Percentiles rank a stretch among this genome's conserved stretches.
Conservation (phyloP, 805 yeast genomes). For the Ogataea saltuana region DNA sequence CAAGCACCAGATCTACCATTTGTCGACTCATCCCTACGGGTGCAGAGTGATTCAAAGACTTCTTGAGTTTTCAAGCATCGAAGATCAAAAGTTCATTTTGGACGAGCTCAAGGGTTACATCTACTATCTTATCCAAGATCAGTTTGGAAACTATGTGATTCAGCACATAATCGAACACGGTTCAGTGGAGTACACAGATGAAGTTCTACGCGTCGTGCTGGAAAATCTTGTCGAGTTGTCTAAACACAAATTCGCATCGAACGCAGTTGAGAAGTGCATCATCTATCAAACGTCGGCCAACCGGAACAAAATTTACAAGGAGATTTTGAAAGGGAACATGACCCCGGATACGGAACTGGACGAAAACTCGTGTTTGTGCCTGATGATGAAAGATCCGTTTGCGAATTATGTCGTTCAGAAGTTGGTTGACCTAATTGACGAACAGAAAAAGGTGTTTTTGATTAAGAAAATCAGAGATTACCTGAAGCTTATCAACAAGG, state of each 20-base stretch:
- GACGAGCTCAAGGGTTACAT: conserved; percentile 71
- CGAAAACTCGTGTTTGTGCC: conserved; percentile 71
- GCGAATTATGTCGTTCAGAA: conserved; percentile 98
- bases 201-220: conserved; percentile 65
- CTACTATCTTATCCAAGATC: conserved; percentile 84
- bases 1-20: conserved; percentile 69
- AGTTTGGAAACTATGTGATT: conserved; percentile 96
- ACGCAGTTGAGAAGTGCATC: conserved; percentile 94
- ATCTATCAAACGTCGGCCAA: conserved; percentile 67
- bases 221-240: conserved; percentile 69
- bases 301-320: conserved; percentile 60
- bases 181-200: conserved; percentile 52
- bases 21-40: conserved; percentile 95
- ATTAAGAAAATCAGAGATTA: conserved; percentile 79
- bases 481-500: conserved; percentile 68
- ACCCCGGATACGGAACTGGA: conserved; percentile 45
- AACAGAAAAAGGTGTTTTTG: conserved; percentile 65
- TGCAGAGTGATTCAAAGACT: conserved; percentile 95
- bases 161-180: conserved; percentile 93
- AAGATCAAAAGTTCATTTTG: conserved; percentile 68
- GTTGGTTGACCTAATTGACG: conserved; percentile 77
- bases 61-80: conserved; percentile 69
- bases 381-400: conserved; percentile 97
- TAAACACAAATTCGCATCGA: conserved; percentile 96
- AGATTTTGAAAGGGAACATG: conserved; percentile 58